Evolutionary conservation across 208 protist genomes (phyloP), one percentile per base, ranked within the genome.

Genomic region (Leishmania major): DNA sequence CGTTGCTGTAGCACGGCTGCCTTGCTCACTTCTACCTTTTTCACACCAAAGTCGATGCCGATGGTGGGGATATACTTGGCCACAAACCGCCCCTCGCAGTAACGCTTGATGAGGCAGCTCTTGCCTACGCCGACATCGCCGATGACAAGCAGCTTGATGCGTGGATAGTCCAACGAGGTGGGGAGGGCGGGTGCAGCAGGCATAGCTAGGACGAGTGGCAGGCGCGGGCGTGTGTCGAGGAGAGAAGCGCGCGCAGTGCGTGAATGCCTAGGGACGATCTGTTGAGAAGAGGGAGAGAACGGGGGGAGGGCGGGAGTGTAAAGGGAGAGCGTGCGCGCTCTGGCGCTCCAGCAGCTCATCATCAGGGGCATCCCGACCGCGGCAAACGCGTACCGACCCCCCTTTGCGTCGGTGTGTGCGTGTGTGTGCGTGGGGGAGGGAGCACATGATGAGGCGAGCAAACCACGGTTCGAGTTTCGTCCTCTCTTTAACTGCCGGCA

Each of bases 1-100:
- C 67, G 69, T n/a, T 11, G 49, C 55, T 83, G 81, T 69, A 80
- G 25, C 7, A 81, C 82, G 22, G 62, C 67, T 1, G 77, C 76
- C 19, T 81, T 66, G 62, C 87, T 82, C 35, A 97, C 77, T 0
- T 88, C 83, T 40, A 99, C 83, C 53, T 90, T 85, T 80, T 99
- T 99, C 11, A 99, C 98, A 57, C 98, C 98, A 75, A 98, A 99
- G 89, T 99, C 99, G 74, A 99, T 96, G 83, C 99, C 99, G 75
- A 99, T 99, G 60, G 99, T 99, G 28, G 96, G 89, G 60, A 99
- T 96, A 89, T 99, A 99, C 84, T 99, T 98, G 31, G 87, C 62
- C 8, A 99, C 92, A 79, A 99, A 99, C 80, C 98, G 89, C 11
- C 93, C 94, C 84, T 99, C 98, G 85, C 98, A 99, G 86, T 97